Percentiles rank a stretch among this genome's conserved stretches.
Conservation (phyloP, 1,139 yeast species). For the Suhomyces yuchorum region DNA sequence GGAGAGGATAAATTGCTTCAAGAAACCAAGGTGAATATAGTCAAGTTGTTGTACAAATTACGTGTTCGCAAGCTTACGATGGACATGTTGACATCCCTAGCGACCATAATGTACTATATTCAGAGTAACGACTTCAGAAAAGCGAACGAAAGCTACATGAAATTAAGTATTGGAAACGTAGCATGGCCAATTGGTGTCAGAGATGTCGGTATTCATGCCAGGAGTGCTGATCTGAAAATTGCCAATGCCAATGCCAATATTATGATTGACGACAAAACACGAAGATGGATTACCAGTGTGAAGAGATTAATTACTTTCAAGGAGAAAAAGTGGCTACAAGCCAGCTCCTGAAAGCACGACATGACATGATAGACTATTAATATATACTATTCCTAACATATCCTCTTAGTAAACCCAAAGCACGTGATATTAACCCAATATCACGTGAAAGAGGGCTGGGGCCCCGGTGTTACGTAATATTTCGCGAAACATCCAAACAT, state of each 20-base stretch:
- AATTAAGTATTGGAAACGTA: slow-evolving; percentile 80
- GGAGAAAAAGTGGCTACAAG: slow-evolving; percentile 28
- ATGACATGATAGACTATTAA: not conserved
- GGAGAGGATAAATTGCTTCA: slow-evolving; percentile 24
- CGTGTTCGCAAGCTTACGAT: slow-evolving; percentile 48
- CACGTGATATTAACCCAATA: not conserved
- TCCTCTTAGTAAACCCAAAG: no score
- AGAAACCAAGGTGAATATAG: slow-evolving; percentile 64
- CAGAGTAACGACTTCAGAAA: slow-evolving; percentile 55
- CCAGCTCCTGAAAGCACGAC: not conserved
- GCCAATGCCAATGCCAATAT: slow-evolving; percentile 62
- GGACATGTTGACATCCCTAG: slow-evolving; percentile 54
- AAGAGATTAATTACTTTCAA: slow-evolving; percentile 67
- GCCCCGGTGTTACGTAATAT: slow-evolving; percentile 9
- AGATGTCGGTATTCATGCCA: slow-evolving; percentile 76
- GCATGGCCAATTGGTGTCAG: slow-evolving; percentile 94
- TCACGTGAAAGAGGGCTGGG: slow-evolving; percentile 11
- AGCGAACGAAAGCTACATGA: slow-evolving; percentile 73
- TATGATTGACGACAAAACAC: slow-evolving; percentile 73
- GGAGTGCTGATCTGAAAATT: slow-evolving; percentile 53
- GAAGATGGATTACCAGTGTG: slow-evolving; percentile 75
- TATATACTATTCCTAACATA: not conserved
- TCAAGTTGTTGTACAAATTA: slow-evolving; percentile 61
- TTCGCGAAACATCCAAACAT: slow-evolving; percentile 1
- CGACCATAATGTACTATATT: slow-evolving; percentile 60